Evolutionary conservation across 1,139 yeast species (phyloP).

Genomic region (Spathaspora sp.): DNA sequence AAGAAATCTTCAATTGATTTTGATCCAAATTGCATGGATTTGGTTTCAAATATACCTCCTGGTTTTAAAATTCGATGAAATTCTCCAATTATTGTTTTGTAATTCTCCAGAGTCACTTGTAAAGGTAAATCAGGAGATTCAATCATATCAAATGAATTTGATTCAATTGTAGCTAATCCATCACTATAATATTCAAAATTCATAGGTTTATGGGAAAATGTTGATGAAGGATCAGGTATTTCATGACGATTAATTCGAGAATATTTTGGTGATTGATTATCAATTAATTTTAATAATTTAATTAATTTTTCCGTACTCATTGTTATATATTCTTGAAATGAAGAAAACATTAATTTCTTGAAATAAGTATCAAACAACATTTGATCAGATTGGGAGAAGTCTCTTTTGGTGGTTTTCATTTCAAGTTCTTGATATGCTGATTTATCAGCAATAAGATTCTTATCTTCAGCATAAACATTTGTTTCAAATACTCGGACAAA

Average conservation of each 20-base stretch:
- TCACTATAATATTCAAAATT: conserved; percentile 37
- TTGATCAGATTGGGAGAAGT: conserved; percentile 27
- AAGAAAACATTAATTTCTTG: conserved; percentile 26
- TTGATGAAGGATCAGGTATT: conserved; percentile 19
- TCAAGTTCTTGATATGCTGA: conserved; percentile 17
- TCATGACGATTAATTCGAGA: conserved; percentile 12
- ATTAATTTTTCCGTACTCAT: conserved; percentile 30
- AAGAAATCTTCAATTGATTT: conserved; percentile 15
- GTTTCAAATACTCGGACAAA: conserved; percentile 38
- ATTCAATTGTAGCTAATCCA: conserved; percentile 28
- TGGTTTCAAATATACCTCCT: conserved; percentile 38
- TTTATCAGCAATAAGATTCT: conserved; percentile 17
- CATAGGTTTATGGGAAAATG: conserved; percentile 30
- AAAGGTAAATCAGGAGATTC: conserved; percentile 37
- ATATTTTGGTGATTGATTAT: conserved; percentile 22
- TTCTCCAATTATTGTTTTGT: conserved; percentile 28
- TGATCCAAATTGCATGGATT: conserved; percentile 26
- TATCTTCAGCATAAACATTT: conserved; percentile 31
- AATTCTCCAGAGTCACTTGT: conserved; percentile 30
- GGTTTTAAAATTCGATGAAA: conserved; percentile 36
- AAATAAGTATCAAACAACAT: conserved; percentile 25
- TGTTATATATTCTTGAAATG: conserved; percentile 24
- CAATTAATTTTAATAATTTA: conserved; percentile 25
- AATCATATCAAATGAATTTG: conserved; percentile 34
- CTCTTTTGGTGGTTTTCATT: conserved; percentile 14